Percentiles rank a stretch among this genome's conserved stretches.
Conservation (phyloP, 331 rosid genomes). For the Spiraea crenata region DNA sequence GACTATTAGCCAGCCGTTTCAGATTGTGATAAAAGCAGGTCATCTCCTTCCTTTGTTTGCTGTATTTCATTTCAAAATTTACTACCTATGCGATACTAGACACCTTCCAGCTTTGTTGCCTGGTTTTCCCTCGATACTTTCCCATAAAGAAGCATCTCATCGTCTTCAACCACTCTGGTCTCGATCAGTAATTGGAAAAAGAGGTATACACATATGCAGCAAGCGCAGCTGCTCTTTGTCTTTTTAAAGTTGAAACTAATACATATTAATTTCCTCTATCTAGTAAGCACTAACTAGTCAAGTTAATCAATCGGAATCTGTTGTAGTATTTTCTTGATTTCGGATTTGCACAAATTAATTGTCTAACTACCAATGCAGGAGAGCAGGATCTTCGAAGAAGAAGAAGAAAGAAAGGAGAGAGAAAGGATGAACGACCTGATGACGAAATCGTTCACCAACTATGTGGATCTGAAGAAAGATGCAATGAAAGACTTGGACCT, state of each 20-base stretch:
- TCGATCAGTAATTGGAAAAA: not conserved
- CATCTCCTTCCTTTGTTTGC: not conserved
- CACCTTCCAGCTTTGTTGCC: not conserved
- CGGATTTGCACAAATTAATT: not conserved
- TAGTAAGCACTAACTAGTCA: not conserved
- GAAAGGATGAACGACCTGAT: conserved; percentile 64
- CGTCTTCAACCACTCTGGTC: not conserved
- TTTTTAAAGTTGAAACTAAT: not conserved
- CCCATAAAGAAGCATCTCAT: not conserved
- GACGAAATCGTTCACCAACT: conserved; percentile 88
- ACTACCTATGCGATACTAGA: not conserved
- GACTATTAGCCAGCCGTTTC: conserved; percentile 1
- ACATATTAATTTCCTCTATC: not conserved
- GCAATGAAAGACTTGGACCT: conserved; percentile 80
- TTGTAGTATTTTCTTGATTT: not conserved
- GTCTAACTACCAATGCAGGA: not conserved
- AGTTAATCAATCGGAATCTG: not conserved
- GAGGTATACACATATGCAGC: not conserved
- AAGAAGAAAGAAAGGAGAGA: not conserved
- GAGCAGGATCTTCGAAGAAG: not conserved
- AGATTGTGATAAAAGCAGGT: conserved; percentile 7
- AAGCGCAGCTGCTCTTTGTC: no score
- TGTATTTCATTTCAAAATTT: not conserved
- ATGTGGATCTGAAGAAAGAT: conserved; percentile 77
- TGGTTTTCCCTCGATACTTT: not conserved